Evolutionary conservation across 1,284 basidiomycete species (phyloP), one percentile per base, ranked within the genome.

Genomic region (Ceratobasidium sp.): DNA sequence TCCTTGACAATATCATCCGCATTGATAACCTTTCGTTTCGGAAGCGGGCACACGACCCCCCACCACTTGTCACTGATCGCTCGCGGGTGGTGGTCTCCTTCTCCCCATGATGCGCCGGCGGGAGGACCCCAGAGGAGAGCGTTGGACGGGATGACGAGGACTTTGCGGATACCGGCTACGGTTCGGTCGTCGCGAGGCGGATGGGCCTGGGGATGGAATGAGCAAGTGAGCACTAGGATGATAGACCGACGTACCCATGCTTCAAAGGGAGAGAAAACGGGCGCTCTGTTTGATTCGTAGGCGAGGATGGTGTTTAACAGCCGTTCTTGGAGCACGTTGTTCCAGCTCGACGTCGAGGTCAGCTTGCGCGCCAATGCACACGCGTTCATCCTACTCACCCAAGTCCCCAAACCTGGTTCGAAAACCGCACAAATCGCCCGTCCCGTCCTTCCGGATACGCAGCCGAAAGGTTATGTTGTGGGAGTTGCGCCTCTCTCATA

Each of bases 301-400:
- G 78, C 77, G 22, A 79, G 57, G 51, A 74, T 44, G 46, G 71
- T 74, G 51, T 74, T 74, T 25, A 89, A 79, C 5, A 89, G 73
- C 79, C 88, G 85, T 77, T 89, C 89, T 76, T 90, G 88, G 83
- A 90, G 85, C 2, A 82, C 84, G 76, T 90, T 90, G 7, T 89
- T 89, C 89, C 89, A 90, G 2, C 89, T 89, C 46, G 85, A 84
- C 15, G n/a, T n/a, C 13, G 19, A 37, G 4, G 9, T 44, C 3
- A 44, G 56, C 43, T 3, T 17, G 43, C 22, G 8, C 29, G 19
- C 17, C 44, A 19, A 32, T 62, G 6, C 25, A 13, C 32, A 32
- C 15, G 13, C 25, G 19, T 49, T 56, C 15, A 22, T n/a, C 8
- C 22, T 7, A 51, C 76, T 75, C 49, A 79, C 78, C 78, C 78